phyloP scores from a whole-genome alignment of 306 rosid species.

The Quercus bicolor region DNA sequence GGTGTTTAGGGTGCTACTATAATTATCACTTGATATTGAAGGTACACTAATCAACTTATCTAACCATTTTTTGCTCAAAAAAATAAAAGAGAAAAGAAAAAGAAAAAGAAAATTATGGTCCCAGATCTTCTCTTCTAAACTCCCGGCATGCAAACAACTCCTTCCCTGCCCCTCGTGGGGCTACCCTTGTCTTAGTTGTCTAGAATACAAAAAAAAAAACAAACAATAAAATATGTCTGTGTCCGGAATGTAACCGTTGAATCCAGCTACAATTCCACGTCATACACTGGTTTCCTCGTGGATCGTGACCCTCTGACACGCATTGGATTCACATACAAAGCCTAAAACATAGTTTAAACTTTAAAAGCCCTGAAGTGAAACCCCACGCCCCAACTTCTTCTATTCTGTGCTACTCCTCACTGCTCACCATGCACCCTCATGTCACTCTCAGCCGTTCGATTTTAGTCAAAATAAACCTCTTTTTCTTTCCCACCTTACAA shows the following conservation, averaged over 20 bases:
- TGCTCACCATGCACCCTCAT: slow-evolving; percentile 16
- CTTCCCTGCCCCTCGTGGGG: background rate
- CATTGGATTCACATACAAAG: background rate
- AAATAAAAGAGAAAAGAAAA: no score
- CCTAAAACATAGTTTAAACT: background rate
- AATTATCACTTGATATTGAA: no score
- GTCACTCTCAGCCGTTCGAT: slow-evolving; percentile 29
- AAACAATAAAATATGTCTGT: background rate
- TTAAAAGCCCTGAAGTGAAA: background rate
- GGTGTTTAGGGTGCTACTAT: no score
- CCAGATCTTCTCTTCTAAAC: no score
- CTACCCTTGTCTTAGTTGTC: background rate
- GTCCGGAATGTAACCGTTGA: slow-evolving; percentile 32
- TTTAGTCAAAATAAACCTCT: slow-evolving; percentile 10
- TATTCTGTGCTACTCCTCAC: slow-evolving; percentile 6
- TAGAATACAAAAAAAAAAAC: background rate
- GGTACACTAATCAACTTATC: no score
- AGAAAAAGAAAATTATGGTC: no score
- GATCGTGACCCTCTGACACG: background rate
- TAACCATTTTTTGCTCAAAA: no score
- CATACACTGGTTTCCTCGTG: slow-evolving; percentile 27
- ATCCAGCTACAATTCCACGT: slow-evolving; percentile 40
- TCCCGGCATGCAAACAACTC: no score
- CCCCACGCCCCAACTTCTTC: background rate
- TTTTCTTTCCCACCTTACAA: background rate